Base-by-base conservation (phyloP, 2,329 filamentous ascomycete species). In the Aspergillus udagawae region DNA sequence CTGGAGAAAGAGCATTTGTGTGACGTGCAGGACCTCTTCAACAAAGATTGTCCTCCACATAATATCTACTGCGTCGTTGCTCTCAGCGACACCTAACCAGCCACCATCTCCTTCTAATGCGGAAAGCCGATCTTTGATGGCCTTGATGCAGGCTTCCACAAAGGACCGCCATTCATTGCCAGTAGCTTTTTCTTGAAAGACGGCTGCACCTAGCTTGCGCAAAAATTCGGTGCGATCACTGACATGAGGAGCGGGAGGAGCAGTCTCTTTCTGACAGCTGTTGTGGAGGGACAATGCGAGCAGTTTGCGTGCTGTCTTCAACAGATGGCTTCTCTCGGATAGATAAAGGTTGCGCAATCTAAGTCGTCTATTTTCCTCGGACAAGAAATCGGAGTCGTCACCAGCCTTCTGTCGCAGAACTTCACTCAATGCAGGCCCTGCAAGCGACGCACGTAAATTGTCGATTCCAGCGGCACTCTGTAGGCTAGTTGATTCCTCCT, bases 401-500 rank as follows among this genome's bases (percentile, higher is more conserved):
- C 54, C 55, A 3, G 59, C 54, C 20, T 64, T 67, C 44, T 68
- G 66, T 53, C 66, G 73, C 57, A 76, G 61, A 52, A 75, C 66
- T 52, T 68, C 71, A 49, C 68, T 65, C 42, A 74, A 65, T 52
- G 68, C 69, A 49, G 65, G 70, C 49, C 65, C 75, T 75, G 23
- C 83, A 75, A 63, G 84, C 68, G 68, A 90, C 75, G 68, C 82
- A 77, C 63, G 86, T 78, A 69, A 82, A 70, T 85, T 87, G 57
- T 83, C 83, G 28, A 85, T 80, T 21, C 88, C 88, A 12, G 88
- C 84, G 17, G 89, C 89, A 66, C 89, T 88, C 66, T 89, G 86
- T 49, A 95, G 77, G 66, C 90, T 92, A 55, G 86, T 82, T 17
- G 86, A 80, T 78, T 95, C 91, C 65, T 94, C 90, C 49, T 87